Conservation (phyloP, 495 filamentous ascomycete genomes). For the Antarctomyces pellizariae region DNA sequence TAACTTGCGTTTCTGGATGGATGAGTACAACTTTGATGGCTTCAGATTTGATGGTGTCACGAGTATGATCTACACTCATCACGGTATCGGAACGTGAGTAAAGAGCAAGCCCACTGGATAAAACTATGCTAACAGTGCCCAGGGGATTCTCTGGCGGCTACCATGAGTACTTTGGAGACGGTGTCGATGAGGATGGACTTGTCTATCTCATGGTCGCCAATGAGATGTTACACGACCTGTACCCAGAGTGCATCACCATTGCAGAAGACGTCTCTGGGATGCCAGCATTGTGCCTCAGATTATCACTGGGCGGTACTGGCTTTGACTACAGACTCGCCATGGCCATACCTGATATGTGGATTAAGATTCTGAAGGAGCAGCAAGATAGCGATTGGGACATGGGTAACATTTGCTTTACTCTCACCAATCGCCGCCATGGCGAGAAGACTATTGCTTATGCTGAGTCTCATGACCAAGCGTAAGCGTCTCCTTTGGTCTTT, state of each 20-base stretch:
- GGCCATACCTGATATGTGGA: slow-evolving; percentile 97
- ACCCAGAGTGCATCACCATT: slow-evolving; percentile 69
- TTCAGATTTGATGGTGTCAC: slow-evolving; percentile 97
- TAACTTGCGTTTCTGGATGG: slow-evolving; percentile 98
- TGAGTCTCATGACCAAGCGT: slow-evolving; percentile 97
- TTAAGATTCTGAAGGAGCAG: slow-evolving; percentile 91
- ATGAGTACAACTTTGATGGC: slow-evolving; percentile 88
- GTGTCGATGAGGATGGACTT: slow-evolving; percentile 86
- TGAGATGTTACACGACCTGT: slow-evolving; percentile 78
- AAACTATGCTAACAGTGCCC: slow-evolving; percentile 9
- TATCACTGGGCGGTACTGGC: slow-evolving; percentile 72
- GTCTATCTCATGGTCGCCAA: slow-evolving; percentile 95
- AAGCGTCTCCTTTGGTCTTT: slow-evolving; percentile 17
- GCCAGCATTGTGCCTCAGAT: slow-evolving; percentile 74
- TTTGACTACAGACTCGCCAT: slow-evolving; percentile 97
- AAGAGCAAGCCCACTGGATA: too few species aligned
- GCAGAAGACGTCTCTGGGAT: slow-evolving; percentile 97
- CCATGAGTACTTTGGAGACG: slow-evolving; percentile 87
- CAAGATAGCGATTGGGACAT: slow-evolving; percentile 88
- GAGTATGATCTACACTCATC: slow-evolving; percentile 89
- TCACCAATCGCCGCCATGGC: slow-evolving; percentile 81
- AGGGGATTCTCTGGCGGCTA: slow-evolving; percentile 96
- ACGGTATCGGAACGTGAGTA: slow-evolving; percentile 93
- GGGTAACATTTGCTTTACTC: slow-evolving; percentile 54
- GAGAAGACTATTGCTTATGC: slow-evolving; percentile 98